Base-by-base conservation (phyloP, 306 rosid species). In the Lathyrus tuberosus region DNA sequence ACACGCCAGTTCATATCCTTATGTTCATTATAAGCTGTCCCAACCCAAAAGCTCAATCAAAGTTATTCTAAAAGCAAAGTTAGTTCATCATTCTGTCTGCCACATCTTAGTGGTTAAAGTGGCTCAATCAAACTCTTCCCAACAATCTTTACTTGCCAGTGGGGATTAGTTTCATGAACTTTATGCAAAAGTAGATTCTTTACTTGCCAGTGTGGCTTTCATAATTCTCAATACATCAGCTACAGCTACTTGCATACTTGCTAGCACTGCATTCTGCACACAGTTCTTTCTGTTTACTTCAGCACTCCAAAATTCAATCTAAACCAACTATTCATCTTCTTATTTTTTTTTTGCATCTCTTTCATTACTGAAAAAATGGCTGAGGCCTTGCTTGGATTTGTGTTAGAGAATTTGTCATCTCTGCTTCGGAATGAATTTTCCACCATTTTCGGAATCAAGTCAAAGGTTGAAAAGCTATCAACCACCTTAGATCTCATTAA, bases 381-480 rank as follows among this genome's bases (percentile, higher is more conserved):
- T 18, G 65, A 59, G 1, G 44, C 43, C 3, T 59, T 59, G 0
- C 26, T 59, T 14, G 65, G 44, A 59, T 22, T 8, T 59, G 43
- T 31, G 7, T 59, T 59, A 8, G 14, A 59, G 1, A 59, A 31
- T 8, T n/a, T 59, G 62, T 0, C 9, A 2, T 2, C 62, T 18
- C 28, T 68, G 1, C 15, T 37, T n/a, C 73, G 12, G 4, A 20
- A 47, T 52, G 63, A 68, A 68, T 37, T 68, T 68, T 17, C 63
- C 0, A 53, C 38, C 20, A 0, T 51, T 14, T 68, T 38, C 38
- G 73, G 62, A 35, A 37, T 52, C 37, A 37, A 20, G n/a, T 5
- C 41, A 31, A 67, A 30, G 30, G 16, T 30, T 30, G 17, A 31
- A 47, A 67, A 48, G 59, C 71, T 67, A 3, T 67, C 60, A 47